These are phyloP conservation scores for Coemansia sp. DNA, from an alignment of 192 early-diverging fungal genomes.

Conservation along the genomic window DNA sequence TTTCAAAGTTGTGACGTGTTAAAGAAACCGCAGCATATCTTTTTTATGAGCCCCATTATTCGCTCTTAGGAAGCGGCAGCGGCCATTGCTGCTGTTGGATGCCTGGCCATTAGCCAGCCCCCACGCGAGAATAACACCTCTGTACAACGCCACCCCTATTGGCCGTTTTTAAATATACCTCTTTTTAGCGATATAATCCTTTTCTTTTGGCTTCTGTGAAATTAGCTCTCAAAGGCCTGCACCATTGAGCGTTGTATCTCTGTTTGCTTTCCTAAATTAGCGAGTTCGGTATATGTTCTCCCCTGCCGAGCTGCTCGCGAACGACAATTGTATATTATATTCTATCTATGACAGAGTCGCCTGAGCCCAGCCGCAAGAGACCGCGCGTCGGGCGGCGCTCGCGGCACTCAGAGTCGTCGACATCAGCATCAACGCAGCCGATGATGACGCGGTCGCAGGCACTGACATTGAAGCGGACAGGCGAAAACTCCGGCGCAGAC, in stretches of 20 bases:
- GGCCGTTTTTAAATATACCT: no score
- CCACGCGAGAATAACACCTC: no score
- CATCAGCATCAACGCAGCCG: slow-evolving; percentile 13
- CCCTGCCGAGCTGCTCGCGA: no score
- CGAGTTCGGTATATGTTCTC: no score
- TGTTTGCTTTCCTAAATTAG: no score
- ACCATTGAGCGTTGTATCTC: no score
- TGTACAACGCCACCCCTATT: no score
- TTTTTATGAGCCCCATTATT: not conserved
- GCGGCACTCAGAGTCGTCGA: slow-evolving; percentile 11
- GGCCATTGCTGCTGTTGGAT: no score
- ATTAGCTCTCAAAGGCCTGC: no score
- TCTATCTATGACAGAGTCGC: slow-evolving; percentile 28
- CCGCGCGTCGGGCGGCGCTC: slow-evolving; percentile 29
- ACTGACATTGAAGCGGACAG: slow-evolving; percentile 5
- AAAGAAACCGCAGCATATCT: not conserved
- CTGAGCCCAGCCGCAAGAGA: slow-evolving; percentile 41
- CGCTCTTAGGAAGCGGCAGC: not conserved
- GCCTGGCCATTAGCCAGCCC: no score
- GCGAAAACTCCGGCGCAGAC: not conserved
- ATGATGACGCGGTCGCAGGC: slow-evolving; percentile 51
- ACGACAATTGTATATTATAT: not conserved
- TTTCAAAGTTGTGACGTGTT: not conserved
- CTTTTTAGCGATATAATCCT: no score
- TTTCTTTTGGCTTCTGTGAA: no score